These are phyloP conservation scores for Collybia nuda DNA, from an alignment of 768 basidiomycete genomes.

Conservation along the genomic window DNA sequence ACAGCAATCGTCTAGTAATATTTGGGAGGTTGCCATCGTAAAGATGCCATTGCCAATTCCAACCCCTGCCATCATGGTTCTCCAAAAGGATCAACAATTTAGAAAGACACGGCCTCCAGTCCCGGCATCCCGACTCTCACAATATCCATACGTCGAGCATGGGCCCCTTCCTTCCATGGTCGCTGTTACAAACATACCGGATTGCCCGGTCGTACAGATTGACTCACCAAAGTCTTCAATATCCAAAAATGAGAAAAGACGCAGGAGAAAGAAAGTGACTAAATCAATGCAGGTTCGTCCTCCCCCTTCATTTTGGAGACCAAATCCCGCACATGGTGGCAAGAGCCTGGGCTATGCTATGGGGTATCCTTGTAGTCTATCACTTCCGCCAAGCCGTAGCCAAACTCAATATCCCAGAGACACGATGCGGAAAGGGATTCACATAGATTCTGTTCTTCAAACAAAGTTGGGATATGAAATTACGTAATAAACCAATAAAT, in stretches of 20 bases:
- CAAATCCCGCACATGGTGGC: constrained; percentile 31
- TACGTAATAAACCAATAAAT: constrained; percentile 1
- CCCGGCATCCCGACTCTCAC: constrained; percentile 20
- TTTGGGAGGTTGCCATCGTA: background rate
- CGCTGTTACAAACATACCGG: constrained; percentile 5
- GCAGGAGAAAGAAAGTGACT: constrained; percentile 14
- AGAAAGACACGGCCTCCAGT: constrained; percentile 45
- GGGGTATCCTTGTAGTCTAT: constrained; percentile 34
- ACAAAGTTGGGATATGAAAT: too few species aligned
- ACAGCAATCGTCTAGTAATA: background rate
- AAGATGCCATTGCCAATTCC: constrained; percentile 1
- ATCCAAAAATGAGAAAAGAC: background rate
- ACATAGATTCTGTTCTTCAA: background rate
- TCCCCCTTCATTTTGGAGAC: constrained; percentile 40
- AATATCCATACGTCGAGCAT: constrained; percentile 31
- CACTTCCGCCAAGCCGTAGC: background rate
- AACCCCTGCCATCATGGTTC: constrained; percentile 26
- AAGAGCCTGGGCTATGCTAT: constrained; percentile 43
- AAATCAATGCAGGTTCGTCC: constrained; percentile 23
- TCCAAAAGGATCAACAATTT: constrained; percentile 25
- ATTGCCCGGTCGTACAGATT: constrained; percentile 23
- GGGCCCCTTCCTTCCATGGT: constrained; percentile 5
- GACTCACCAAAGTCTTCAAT: background rate
- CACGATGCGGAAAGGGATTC: constrained; percentile 14
- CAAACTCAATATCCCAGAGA: constrained; percentile 12